Evolutionary conservation across 1,139 yeast species (phyloP).

Genomic region (Magnusiomyces suaveolens): DNA sequence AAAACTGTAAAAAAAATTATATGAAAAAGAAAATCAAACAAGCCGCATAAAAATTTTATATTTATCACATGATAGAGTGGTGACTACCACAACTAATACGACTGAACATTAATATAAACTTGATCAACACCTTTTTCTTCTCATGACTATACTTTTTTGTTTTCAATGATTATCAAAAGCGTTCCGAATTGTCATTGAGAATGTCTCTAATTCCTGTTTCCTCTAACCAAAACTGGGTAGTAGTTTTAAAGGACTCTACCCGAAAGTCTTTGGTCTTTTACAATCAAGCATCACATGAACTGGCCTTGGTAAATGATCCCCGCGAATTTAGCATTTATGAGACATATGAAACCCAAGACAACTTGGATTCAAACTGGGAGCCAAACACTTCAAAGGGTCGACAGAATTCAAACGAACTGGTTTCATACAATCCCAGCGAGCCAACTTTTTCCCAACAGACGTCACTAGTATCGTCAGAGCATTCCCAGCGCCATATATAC

Average conservation of each 20-base stretch:
- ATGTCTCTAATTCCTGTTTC: conserved; percentile 30
- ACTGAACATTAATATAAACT: no score
- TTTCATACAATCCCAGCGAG: neutral
- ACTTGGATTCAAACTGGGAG: neutral
- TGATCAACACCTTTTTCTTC: no score
- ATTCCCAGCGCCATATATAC: neutral
- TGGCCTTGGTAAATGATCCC: conserved; percentile 27
- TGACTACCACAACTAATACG: no score
- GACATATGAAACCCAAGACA: neutral
- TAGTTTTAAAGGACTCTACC: conserved; percentile 28
- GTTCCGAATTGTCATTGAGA: neutral
- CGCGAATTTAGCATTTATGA: conserved; percentile 10
- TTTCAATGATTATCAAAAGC: neutral
- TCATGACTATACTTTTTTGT: no score
- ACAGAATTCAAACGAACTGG: neutral
- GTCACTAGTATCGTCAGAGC: neutral
- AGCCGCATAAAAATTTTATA: no score
- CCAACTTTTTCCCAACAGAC: neutral
- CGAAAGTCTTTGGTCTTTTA: conserved; percentile 29
- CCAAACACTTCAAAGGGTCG: neutral
- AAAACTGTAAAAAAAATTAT: no score
- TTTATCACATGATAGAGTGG: no score
- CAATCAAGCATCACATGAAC: conserved; percentile 24
- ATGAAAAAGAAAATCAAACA: no score
- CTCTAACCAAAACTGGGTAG: conserved; percentile 23